Evolutionary conservation across 768 basidiomycete genomes (phyloP).

Genomic region (Pisolithus albus): DNA sequence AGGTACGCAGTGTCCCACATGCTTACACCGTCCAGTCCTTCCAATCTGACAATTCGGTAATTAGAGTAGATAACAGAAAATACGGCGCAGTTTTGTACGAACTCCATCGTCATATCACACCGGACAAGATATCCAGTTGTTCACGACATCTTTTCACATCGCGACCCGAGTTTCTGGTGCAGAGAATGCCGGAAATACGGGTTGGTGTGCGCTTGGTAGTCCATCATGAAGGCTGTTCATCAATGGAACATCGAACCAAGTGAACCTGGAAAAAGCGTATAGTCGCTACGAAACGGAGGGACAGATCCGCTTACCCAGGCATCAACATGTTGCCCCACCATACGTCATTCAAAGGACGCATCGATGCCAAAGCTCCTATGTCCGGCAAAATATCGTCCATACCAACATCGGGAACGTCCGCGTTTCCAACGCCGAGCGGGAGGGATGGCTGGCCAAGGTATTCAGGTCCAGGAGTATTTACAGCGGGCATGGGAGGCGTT

Average conservation of each 20-base stretch:
- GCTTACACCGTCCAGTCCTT: no score
- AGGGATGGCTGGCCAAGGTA: slow-evolving; percentile 39
- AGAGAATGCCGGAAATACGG: slow-evolving; percentile 15
- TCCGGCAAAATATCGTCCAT: slow-evolving; percentile 29
- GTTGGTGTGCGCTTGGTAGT: slow-evolving; percentile 12
- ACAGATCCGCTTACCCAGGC: slow-evolving; percentile 52
- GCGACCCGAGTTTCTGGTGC: slow-evolving; percentile 19
- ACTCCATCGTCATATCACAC: no score
- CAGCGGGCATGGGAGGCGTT: not conserved
- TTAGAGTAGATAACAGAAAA: no score
- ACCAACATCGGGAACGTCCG: slow-evolving; percentile 12
- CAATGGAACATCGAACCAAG: slow-evolving; percentile 25
- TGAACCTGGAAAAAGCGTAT: slow-evolving; percentile 16
- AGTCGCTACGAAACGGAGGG: not conserved
- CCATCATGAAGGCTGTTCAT: slow-evolving; percentile 18
- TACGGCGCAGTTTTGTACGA: no score
- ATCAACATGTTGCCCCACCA: slow-evolving; percentile 84
- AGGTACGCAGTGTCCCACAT: no score
- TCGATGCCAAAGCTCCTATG: slow-evolving; percentile 58
- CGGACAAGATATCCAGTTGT: no score
- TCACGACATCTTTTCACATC: slow-evolving; percentile 8
- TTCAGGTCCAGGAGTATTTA: slow-evolving; percentile 27
- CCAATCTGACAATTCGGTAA: no score
- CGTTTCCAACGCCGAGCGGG: slow-evolving; percentile 15
- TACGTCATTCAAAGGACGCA: slow-evolving; percentile 63